Conservation (phyloP, 176 grass and related monocot species). For the Ampelocalamus luodianensis region DNA sequence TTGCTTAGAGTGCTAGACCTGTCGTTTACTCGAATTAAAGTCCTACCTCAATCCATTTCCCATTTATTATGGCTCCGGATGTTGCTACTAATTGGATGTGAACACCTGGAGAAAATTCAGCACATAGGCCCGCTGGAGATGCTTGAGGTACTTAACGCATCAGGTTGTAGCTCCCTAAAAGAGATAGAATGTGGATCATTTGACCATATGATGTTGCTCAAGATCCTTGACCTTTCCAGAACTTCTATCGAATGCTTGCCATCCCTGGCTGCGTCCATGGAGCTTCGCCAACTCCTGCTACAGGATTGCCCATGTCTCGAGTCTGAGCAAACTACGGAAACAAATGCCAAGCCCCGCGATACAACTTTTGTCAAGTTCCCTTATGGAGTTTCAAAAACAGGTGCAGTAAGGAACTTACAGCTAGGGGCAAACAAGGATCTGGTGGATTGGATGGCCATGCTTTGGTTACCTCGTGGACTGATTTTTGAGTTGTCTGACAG, state of each 20-base stretch:
- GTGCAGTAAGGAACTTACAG: background rate
- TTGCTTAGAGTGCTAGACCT: background rate
- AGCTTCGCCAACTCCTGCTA: slow-evolving; percentile 11
- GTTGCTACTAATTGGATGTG: slow-evolving; percentile 29
- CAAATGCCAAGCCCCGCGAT: too few relatives aligned
- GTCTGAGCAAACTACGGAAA: background rate
- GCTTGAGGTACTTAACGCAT: slow-evolving; percentile 29
- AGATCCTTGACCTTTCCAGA: slow-evolving; percentile 39
- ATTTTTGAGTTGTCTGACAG: background rate
- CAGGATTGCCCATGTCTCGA: background rate
- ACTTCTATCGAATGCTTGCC: slow-evolving; percentile 9
- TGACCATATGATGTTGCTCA: slow-evolving; percentile 22
- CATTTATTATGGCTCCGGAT: background rate
- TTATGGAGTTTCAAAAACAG: slow-evolving; percentile 33
- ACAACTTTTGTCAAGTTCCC: background rate
- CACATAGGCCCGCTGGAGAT: slow-evolving; percentile 2
- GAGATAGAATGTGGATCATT: slow-evolving; percentile 1
- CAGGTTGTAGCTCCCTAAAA: slow-evolving; percentile 20
- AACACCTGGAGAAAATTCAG: slow-evolving; percentile 30
- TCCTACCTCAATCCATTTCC: slow-evolving; percentile 11
- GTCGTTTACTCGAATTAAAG: background rate
- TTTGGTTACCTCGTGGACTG: slow-evolving; percentile 37
- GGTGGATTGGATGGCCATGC: slow-evolving; percentile 29
- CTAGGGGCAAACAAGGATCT: background rate
- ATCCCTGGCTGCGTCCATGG: background rate